Conservation (phyloP, 805 yeast genomes). For the Deakozyma indianensis region DNA sequence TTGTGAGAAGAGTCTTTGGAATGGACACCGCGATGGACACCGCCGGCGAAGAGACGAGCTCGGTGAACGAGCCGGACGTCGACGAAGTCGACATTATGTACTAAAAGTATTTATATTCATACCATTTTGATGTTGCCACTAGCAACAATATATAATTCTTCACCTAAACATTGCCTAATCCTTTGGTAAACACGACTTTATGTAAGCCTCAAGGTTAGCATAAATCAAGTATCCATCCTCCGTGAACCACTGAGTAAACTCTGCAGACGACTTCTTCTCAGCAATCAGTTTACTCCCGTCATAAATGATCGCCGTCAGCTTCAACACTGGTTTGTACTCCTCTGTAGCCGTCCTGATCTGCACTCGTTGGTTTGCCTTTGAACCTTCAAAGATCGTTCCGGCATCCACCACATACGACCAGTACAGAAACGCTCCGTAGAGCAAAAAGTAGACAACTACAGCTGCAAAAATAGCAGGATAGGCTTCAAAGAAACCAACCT, state of each 20-base stretch:
- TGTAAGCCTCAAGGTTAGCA: not conserved
- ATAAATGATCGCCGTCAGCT: conserved; percentile 1
- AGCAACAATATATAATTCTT: not conserved
- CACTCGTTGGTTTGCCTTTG: conserved; percentile 4
- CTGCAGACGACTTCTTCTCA: not conserved
- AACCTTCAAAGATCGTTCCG: conserved; percentile 10
- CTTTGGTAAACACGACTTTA: not conserved
- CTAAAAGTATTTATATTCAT: not conserved
- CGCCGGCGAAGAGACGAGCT: no score
- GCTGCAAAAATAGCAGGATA: conserved; percentile 5
- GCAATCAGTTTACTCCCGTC: not conserved
- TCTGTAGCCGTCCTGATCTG: conserved; percentile 8
- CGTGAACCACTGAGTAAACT: not conserved
- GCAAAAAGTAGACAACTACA: conserved; percentile 8
- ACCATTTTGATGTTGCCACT: not conserved
- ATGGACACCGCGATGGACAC: conserved; percentile 31
- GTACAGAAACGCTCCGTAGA: conserved; percentile 8
- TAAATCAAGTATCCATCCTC: not conserved
- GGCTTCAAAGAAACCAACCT: conserved; percentile 7
- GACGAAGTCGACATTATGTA: not conserved
- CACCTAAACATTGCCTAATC: not conserved
- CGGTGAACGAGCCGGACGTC: not conserved
- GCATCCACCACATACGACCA: conserved; percentile 7
- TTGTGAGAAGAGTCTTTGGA: conserved; percentile 40
- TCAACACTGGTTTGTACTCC: conserved; percentile 4